Conservation (phyloP, 2,329 filamentous ascomycete genomes). For the Trichoderma guizhouense region DNA sequence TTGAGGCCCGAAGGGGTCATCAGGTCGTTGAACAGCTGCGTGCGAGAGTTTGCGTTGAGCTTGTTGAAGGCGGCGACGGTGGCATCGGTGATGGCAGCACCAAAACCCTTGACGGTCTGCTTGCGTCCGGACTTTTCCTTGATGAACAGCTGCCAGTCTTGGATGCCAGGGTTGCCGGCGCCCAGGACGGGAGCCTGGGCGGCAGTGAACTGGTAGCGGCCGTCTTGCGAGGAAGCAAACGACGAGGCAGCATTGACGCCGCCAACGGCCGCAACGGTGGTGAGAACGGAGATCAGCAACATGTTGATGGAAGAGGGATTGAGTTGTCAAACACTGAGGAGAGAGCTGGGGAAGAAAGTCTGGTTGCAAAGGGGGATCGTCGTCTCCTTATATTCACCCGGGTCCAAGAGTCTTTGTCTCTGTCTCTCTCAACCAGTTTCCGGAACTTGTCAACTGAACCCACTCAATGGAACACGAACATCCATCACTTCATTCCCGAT, state of each 20-base stretch:
- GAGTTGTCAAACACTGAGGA: not conserved
- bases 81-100: conserved; percentile 41
- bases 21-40: conserved; percentile 34
- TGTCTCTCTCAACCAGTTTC: not conserved
- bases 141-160: conserved; percentile 37
- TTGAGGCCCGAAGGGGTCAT: conserved; percentile 37
- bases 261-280: conserved; percentile 15
- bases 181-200: conserved; percentile 35
- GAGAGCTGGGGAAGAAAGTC: not conserved
- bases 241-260: conserved; percentile 17
- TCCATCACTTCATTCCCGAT: not conserved
- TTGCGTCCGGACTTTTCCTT: conserved; percentile 37
- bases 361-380: not conserved
- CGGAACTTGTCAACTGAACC: not conserved
- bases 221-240: conserved; percentile 35
- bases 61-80: conserved; percentile 38
- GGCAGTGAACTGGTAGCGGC: conserved; percentile 35
- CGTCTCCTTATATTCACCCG: conserved; percentile 13
- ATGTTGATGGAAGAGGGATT: not conserved
- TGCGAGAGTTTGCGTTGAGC: conserved; percentile 30
- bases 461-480: not conserved
- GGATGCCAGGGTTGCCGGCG: conserved; percentile 32
- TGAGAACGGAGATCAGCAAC: conserved; percentile 15
- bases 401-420: not conserved
- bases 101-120: conserved; percentile 41